Evolutionary conservation across 768 basidiomycete species (phyloP).

Genomic region (Kwoniella newhampshirensis): DNA sequence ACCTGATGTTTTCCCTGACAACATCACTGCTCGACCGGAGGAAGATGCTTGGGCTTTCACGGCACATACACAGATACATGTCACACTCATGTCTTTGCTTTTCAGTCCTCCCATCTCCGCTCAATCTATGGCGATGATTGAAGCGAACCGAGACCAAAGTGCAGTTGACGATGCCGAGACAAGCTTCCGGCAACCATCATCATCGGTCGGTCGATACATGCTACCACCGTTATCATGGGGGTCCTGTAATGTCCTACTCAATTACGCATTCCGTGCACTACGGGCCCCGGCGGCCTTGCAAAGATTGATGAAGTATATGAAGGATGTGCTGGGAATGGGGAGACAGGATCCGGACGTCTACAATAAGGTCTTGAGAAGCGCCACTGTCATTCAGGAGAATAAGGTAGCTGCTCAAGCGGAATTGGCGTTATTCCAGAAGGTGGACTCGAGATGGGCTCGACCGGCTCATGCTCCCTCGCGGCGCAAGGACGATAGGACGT

Average conservation of each 20-base stretch:
- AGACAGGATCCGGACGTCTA: slow-evolving; percentile 17
- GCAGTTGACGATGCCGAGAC: background rate
- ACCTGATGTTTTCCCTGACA: slow-evolving; percentile 45
- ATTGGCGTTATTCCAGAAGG: slow-evolving; percentile 4
- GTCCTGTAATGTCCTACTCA: slow-evolving; percentile 34
- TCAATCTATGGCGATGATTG: slow-evolving; percentile 25
- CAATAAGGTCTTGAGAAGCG: slow-evolving; percentile 26
- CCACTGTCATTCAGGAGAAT: slow-evolving; percentile 17
- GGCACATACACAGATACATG: slow-evolving; percentile 47
- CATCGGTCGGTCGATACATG: slow-evolving; percentile 23
- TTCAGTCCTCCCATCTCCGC: slow-evolving; percentile 44
- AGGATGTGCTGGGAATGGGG: slow-evolving; percentile 23
- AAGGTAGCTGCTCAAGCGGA: slow-evolving; percentile 20
- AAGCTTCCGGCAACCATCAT: background rate
- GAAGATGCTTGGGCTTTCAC: slow-evolving; percentile 44
- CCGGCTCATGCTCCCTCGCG: slow-evolving; percentile 10
- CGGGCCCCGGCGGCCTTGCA: slow-evolving; percentile 14
- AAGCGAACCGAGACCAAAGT: slow-evolving; percentile 4
- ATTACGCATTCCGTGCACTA: slow-evolving; percentile 32
- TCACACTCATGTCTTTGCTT: slow-evolving; percentile 48
- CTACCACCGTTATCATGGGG: slow-evolving; percentile 33
- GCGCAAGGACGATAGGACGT: too few relatives aligned
- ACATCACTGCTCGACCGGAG: slow-evolving; percentile 9
- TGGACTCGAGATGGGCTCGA: background rate
- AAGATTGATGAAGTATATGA: slow-evolving; percentile 32